phyloP scores from a whole-genome alignment of 2,329 filamentous ascomycete genomes.

The Fusarium cicatricum region DNA sequence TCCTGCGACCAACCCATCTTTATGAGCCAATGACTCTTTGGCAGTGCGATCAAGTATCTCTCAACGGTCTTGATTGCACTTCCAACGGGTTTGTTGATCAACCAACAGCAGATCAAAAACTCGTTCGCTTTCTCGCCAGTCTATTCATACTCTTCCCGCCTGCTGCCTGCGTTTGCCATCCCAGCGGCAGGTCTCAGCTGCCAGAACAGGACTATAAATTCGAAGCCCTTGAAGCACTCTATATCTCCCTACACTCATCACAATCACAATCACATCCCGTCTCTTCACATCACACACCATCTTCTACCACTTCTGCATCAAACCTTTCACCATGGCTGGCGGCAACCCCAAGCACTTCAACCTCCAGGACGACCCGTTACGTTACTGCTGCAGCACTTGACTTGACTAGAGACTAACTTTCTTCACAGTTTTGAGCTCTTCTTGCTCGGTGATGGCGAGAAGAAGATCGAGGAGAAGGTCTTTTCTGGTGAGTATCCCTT shows the following conservation, averaged over 20 bases:
- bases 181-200: conserved; percentile 7
- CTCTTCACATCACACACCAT: neutral
- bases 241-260: neutral
- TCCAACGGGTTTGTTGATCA: neutral
- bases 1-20: no score
- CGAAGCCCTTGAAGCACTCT: neutral
- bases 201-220: neutral
- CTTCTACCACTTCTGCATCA: neutral
- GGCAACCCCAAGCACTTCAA: conserved; percentile 53
- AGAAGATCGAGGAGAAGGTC: conserved; percentile 88
- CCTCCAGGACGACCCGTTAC: conserved; percentile 48
- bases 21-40: neutral
- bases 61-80: neutral
- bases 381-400: conserved; percentile 26
- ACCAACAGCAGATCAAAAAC: neutral
- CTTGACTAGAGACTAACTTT: conserved; percentile 32
- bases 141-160: neutral
- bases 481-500: conserved; percentile 78
- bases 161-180: conserved; percentile 6
- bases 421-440: conserved; percentile 86
- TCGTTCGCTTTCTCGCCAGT: neutral
- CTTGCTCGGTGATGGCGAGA: conserved; percentile 85
- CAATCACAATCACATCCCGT: neutral
- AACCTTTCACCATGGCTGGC: conserved; percentile 43
- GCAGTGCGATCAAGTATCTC: neutral